Percentiles rank a stretch among this genome's conserved stretches.
Evolutionary conservation across 306 rosid species (phyloP).

Genomic region (Cotoneaster glaucophyllus): DNA sequence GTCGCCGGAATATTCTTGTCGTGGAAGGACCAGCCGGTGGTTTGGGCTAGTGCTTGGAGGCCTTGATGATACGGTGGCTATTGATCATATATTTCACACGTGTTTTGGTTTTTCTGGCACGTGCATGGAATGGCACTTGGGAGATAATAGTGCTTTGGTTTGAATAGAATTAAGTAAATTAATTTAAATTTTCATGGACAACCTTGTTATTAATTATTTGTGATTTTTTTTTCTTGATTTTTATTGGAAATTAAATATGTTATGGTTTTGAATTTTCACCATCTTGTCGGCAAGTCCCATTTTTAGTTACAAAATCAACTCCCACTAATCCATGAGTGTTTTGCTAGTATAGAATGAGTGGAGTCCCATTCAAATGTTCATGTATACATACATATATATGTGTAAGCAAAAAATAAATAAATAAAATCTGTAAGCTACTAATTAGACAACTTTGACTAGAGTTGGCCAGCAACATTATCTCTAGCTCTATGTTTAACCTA

Average conservation of each 20-base stretch:
- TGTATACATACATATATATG: too few species aligned
- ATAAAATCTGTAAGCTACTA: not conserved
- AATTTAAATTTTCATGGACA: conserved; percentile 23
- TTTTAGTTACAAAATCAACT: not conserved
- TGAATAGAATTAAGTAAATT: conserved; percentile 37
- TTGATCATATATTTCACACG: conserved; percentile 30
- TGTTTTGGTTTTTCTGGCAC: conserved; percentile 45
- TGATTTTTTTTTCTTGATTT: conserved; percentile 9
- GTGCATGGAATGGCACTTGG: conserved; percentile 29
- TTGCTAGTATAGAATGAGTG: not conserved
- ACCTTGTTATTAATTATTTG: conserved; percentile 4
- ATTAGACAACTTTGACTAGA: conserved; percentile 23
- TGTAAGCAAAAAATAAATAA: too few species aligned
- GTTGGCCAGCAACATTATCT: conserved; percentile 22
- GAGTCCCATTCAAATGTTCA: too few species aligned
- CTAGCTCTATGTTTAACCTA: conserved; percentile 8
- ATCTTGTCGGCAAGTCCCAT: not conserved
- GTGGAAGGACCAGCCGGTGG: conserved; percentile 90
- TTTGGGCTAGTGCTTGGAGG: conserved; percentile 97
- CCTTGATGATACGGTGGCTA: conserved; percentile 25
- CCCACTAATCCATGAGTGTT: not conserved
- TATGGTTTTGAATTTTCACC: conserved; percentile 15
- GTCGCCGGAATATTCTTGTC: conserved; percentile 72
- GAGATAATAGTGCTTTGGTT: conserved; percentile 34
- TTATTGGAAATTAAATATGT: conserved; percentile 8